Evolutionary conservation across 2,329 filamentous ascomycete species (phyloP).

Genomic region (Bretziella fagacearum): DNA sequence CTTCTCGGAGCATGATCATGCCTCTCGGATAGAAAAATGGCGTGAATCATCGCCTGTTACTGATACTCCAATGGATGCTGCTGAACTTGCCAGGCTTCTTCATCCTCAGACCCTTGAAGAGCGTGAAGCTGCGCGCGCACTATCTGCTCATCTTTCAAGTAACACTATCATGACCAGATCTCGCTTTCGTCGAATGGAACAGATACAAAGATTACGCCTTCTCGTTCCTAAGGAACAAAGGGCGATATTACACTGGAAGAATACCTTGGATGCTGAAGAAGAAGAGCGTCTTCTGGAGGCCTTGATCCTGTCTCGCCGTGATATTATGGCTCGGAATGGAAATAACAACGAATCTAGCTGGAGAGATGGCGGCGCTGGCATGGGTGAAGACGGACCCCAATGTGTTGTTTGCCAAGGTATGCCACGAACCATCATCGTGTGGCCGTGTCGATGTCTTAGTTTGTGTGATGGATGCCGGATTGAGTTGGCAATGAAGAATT

Average conservation of each 20-base stretch:
- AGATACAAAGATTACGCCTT: constrained; percentile 53
- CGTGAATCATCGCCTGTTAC: constrained; percentile 40
- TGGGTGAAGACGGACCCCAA: constrained; percentile 56
- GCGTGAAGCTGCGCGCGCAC: constrained; percentile 59
- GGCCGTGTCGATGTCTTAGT: constrained; percentile 89
- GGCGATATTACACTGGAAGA: neutral
- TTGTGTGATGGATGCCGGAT: constrained; percentile 91
- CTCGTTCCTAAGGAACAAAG: constrained; percentile 19
- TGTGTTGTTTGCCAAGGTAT: constrained; percentile 86
- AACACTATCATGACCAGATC: constrained; percentile 65
- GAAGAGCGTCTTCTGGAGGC: constrained; percentile 45
- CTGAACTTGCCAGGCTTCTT: constrained; percentile 61
- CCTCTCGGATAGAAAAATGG: constrained; percentile 12
- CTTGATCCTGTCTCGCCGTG: constrained; percentile 37
- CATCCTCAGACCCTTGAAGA: constrained; percentile 65
- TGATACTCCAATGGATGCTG: constrained; percentile 47
- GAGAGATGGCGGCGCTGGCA: constrained; percentile 28
- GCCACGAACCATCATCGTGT: constrained; percentile 79
- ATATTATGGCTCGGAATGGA: constrained; percentile 14
- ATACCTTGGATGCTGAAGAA: constrained; percentile 28
- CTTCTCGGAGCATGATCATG: neutral
- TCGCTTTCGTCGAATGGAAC: constrained; percentile 50
- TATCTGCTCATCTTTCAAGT: constrained; percentile 63
- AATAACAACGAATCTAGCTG: constrained; percentile 7
- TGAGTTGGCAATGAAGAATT: constrained; percentile 90